Conservation (phyloP, 768 basidiomycete species). For the Leccinellum albellum region DNA sequence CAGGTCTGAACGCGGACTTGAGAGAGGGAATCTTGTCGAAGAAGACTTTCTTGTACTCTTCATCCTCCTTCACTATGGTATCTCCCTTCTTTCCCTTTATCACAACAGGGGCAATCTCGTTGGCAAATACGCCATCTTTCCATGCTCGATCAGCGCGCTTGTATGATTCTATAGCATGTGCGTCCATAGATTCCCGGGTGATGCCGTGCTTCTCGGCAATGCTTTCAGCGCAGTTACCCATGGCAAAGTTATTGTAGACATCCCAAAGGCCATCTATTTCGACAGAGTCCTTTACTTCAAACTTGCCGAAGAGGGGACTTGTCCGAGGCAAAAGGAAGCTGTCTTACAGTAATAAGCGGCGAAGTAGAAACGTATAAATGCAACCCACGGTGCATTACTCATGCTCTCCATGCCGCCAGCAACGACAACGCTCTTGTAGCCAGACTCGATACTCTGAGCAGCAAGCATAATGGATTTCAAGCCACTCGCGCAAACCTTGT, state of each 20-base stretch:
- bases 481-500: slow-evolving; percentile 99
- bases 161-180: slow-evolving; percentile 93
- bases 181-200: slow-evolving; percentile 82
- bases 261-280: slow-evolving; percentile 94
- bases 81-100: slow-evolving; percentile 95
- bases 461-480: slow-evolving; percentile 95
- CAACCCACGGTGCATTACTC: slow-evolving; percentile 94
- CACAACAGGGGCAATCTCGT: slow-evolving; percentile 85
- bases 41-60: slow-evolving; percentile 96
- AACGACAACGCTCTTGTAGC: slow-evolving; percentile 80
- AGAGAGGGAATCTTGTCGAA: slow-evolving; percentile 91
- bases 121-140: slow-evolving; percentile 78
- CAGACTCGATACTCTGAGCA: slow-evolving; percentile 83
- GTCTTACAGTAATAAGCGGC: slow-evolving; percentile 1
- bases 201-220: slow-evolving; percentile 81
- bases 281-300: slow-evolving; percentile 81
- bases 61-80: slow-evolving; percentile 86
- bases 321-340: slow-evolving; percentile 82
- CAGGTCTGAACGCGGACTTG: slow-evolving; percentile 85
- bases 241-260: slow-evolving; percentile 95
- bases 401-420: slow-evolving; percentile 99
- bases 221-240: slow-evolving; percentile 95
- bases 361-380: not conserved
- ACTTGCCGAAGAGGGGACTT: slow-evolving; percentile 85
- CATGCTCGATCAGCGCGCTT: slow-evolving; percentile 89